Conservation (phyloP, 2,329 filamentous ascomycete genomes). For the Sporothrix euskadiensis region DNA sequence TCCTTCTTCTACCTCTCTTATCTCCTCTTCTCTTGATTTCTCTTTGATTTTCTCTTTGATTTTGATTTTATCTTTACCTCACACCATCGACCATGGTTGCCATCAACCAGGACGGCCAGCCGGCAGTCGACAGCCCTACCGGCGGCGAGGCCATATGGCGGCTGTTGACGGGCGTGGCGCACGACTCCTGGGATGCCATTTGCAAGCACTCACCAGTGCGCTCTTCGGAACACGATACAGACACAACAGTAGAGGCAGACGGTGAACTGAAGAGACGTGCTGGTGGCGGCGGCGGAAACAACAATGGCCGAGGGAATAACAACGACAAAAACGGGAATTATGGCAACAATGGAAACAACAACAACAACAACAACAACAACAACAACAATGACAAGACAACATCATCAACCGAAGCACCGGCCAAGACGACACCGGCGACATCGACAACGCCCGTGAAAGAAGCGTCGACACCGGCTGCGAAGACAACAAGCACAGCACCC, state of each 20-base stretch:
- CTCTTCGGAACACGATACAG: background rate
- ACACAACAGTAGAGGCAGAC: background rate
- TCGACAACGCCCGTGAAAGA: background rate
- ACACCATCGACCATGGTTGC: constrained; percentile 28
- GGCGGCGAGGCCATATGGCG: constrained; percentile 24
- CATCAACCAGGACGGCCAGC: constrained; percentile 23
- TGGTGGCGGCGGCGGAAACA: background rate
- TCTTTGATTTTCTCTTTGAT: background rate
- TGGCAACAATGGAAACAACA: background rate
- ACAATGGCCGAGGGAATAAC: background rate
- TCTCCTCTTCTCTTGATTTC: background rate
- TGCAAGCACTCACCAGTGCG: constrained; percentile 22
- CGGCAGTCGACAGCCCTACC: background rate
- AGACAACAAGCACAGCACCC: background rate
- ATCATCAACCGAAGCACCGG: background rate
- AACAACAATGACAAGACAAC: background rate
- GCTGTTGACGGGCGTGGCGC: constrained; percentile 17
- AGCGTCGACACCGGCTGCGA: background rate
- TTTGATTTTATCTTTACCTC: background rate
- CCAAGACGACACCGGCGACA: background rate
- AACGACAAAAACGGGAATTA: background rate
- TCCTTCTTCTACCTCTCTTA: background rate
- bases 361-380: background rate
- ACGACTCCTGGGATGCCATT: constrained; percentile 27
- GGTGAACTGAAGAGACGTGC: background rate